Percentiles rank a stretch among this genome's conserved stretches.
These are phyloP conservation scores for Suillus tomentosus DNA, from an alignment of 768 basidiomycete species.

Conservation along the genomic window DNA sequence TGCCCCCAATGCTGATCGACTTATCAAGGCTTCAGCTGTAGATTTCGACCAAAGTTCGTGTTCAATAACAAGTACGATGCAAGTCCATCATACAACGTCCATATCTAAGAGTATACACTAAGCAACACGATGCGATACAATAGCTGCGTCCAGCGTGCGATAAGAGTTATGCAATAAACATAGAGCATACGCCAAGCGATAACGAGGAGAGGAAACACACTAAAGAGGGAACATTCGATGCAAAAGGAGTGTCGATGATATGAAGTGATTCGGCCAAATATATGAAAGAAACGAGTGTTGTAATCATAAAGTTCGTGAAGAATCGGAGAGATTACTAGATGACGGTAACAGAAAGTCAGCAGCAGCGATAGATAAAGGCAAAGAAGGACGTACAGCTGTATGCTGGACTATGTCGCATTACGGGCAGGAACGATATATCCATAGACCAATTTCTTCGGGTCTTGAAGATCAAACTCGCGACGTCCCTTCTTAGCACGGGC, in stretches of 20 bases:
- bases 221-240: not conserved
- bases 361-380: not conserved
- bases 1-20: no score
- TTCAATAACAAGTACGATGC: not conserved
- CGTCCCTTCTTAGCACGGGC: not conserved
- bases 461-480: no score
- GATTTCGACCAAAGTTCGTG: no score
- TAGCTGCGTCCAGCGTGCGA: not conserved
- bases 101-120: not conserved
- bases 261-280: not conserved
- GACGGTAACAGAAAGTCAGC: not conserved
- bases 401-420: not conserved
- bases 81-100: not conserved
- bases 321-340: not conserved
- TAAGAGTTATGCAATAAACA: not conserved
- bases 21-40: no score
- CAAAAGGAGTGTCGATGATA: not conserved
- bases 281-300: not conserved
- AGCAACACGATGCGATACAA: not conserved
- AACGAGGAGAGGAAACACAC: not conserved
- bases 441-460: not conserved
- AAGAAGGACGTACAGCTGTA: not conserved
- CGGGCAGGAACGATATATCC: not conserved
- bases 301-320: not conserved
- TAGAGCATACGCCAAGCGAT: not conserved